Evolutionary conservation across 805 yeast genomes (phyloP).

Genomic region (Tetrapisispora taiwanensis): DNA sequence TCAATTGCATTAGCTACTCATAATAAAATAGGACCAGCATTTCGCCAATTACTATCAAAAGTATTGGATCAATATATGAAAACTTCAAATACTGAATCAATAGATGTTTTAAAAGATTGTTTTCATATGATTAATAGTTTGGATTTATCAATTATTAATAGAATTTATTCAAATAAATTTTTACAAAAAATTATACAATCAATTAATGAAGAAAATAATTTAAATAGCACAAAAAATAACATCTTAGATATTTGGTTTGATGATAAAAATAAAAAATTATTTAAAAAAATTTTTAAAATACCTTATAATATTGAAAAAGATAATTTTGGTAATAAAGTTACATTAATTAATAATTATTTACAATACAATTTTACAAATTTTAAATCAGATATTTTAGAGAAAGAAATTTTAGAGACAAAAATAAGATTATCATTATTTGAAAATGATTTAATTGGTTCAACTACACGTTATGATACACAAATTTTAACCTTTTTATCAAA

Average conservation of each 20-base stretch:
- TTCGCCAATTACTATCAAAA: slow-evolving; percentile 48
- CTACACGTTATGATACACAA: slow-evolving; percentile 15
- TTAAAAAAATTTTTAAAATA: slow-evolving; percentile 9
- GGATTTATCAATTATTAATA: slow-evolving; percentile 14
- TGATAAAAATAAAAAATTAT: not conserved
- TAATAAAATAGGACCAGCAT: slow-evolving; percentile 41
- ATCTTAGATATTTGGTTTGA: slow-evolving; percentile 6
- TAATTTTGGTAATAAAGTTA: slow-evolving; percentile 15
- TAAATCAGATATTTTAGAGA: slow-evolving; percentile 29
- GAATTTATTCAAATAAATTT: slow-evolving; percentile 8
- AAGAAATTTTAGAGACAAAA: slow-evolving; percentile 29
- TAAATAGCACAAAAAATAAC: slow-evolving; percentile 1
- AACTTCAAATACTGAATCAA: slow-evolving; percentile 5
- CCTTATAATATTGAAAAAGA: slow-evolving; percentile 8
- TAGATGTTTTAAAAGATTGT: slow-evolving; percentile 13
- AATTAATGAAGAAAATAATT: slow-evolving; percentile 10
- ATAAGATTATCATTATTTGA: slow-evolving; percentile 16
- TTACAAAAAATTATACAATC: slow-evolving; percentile 19
- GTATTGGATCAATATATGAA: slow-evolving; percentile 34
- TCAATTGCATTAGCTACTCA: slow-evolving; percentile 50
- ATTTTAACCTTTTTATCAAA: slow-evolving; percentile 24
- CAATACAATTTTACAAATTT: slow-evolving; percentile 23
- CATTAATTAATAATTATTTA: slow-evolving; percentile 14
- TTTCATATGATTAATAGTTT: slow-evolving; percentile 20
- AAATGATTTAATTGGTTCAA: slow-evolving; percentile 14